phyloP scores from a whole-genome alignment of 805 yeast genomes.

The Metschnikowia amazonensis region DNA sequence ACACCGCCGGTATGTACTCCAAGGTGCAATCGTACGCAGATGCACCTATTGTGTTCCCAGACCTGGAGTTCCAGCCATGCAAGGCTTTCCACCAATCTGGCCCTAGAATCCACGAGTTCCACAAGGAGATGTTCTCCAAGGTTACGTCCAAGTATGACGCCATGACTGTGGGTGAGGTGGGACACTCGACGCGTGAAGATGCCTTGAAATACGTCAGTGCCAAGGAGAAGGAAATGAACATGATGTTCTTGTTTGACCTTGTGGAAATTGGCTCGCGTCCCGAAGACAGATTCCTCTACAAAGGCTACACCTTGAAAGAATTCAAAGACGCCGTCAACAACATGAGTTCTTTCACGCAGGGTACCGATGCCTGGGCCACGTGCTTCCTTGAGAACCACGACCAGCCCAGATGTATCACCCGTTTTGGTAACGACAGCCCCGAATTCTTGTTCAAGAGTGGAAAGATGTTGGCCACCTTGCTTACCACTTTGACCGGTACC shows the following conservation, averaged over 20 bases:
- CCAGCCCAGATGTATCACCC: slow-evolving; percentile 50
- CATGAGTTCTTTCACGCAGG: slow-evolving; percentile 39
- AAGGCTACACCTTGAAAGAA: slow-evolving; percentile 33
- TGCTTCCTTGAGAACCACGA: slow-evolving; percentile 57
- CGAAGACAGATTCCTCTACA: slow-evolving; percentile 32
- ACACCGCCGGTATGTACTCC: slow-evolving; percentile 51
- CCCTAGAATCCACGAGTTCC: slow-evolving; percentile 56
- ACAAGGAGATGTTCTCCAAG: slow-evolving; percentile 45
- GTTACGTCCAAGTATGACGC: slow-evolving; percentile 45
- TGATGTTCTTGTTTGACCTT: slow-evolving; percentile 37
- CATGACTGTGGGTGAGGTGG: slow-evolving; percentile 58
- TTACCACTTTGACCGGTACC: slow-evolving; percentile 49
- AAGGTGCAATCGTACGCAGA: slow-evolving; percentile 45
- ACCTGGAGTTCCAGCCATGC: slow-evolving; percentile 39
- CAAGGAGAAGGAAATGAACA: slow-evolving; percentile 36
- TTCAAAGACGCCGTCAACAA: slow-evolving; percentile 38
- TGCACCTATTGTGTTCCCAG: slow-evolving; percentile 46
- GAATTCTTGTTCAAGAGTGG: slow-evolving; percentile 38
- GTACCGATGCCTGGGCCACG: slow-evolving; percentile 56
- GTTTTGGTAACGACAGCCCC: slow-evolving; percentile 44
- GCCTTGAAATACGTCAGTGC: slow-evolving; percentile 43
- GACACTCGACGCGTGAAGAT: slow-evolving; percentile 39
- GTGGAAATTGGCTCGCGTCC: slow-evolving; percentile 37
- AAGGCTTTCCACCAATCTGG: slow-evolving; percentile 37
- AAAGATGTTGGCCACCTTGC: slow-evolving; percentile 46